Base-by-base conservation (phyloP, 1,284 basidiomycete genomes). In the Termitomyces sp. region DNA sequence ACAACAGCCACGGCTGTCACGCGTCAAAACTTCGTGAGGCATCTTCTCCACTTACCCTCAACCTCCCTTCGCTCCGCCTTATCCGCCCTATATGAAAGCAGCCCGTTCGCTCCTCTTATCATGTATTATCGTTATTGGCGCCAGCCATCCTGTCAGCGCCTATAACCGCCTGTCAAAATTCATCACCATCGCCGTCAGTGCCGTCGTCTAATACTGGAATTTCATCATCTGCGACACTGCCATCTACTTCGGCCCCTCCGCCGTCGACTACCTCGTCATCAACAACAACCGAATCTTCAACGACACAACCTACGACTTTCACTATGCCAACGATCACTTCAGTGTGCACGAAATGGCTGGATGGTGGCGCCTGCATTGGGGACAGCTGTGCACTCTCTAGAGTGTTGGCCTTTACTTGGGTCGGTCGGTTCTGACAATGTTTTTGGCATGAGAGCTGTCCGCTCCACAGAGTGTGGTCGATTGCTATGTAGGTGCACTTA, bases 81-180 rank as follows among this genome's bases (percentile, higher is more conserved):
- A 12, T 36, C 5, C 31, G 39, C 36, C 46, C 51, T 38, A 13
- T 43, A 65, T 68, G 63, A 64, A 65, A 54, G 55, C 61, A 56
- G 47, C 61, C 43, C 59, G 50, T 19, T 63, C 63, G 17, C 61
- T 67, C 54, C 51, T 70, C 47, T 19, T 65, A 24, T 65, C 66
- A 52, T 68, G 64, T 56, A 42, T 68, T 48, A 62, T 70, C 39
- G 57, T 63, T 13, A 56, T 68, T 41, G 57, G 62, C 40, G 48
- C 65, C 13, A 58, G 60, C 43, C 61, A 64, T 42, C 43, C 59
- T 26, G 62, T 62, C 15, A 51, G 58, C 46, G 64, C 68, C 30
- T 52, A 58, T 59, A 56, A 59, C 47, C 26, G 48, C 34, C 57
- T 62, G 61, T 40, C 58, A 58, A 40, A 6, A 26, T 12, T 0